Conservation (phyloP, 2,329 filamentous ascomycete species). For the Bertia moriformis region DNA sequence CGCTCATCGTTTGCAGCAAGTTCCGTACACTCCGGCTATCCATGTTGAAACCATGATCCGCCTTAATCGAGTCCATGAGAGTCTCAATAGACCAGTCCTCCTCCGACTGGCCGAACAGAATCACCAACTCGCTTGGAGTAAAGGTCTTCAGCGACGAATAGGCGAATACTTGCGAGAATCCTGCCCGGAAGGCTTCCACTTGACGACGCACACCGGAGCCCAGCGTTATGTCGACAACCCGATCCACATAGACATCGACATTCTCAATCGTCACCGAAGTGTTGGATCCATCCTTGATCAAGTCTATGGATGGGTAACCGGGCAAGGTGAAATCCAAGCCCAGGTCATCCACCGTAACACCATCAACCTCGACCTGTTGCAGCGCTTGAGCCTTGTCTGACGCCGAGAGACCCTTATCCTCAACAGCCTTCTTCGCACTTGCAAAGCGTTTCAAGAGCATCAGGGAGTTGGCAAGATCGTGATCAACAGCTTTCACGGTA, state of each 20-base stretch:
- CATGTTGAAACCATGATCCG: constrained; percentile 96
- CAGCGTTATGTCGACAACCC: constrained; percentile 80
- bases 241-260: constrained; percentile 75
- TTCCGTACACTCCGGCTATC: constrained; percentile 94
- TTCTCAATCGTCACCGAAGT: constrained; percentile 75
- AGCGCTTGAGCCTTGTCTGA: constrained; percentile 59
- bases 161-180: constrained; percentile 92
- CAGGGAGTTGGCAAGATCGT: constrained; percentile 70
- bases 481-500: constrained; percentile 78
- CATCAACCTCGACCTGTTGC: constrained; percentile 59
- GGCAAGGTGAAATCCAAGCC: constrained; percentile 89
- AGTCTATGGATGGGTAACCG: constrained; percentile 75
- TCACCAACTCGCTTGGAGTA: constrained; percentile 86
- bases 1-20: constrained; percentile 84
- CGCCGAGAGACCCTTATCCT: constrained; percentile 49
- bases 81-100: constrained; percentile 94
- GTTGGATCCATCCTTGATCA: constrained; percentile 61
- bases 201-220: constrained; percentile 78
- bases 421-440: constrained; percentile 67
- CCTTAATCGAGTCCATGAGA: constrained; percentile 95
- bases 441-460: constrained; percentile 79
- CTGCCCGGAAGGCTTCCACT: constrained; percentile 75
- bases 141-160: constrained; percentile 87
- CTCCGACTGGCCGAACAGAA: constrained; percentile 80
- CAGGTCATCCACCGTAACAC: constrained; percentile 69